Percentiles rank a stretch among this genome's conserved stretches.
phyloP scores from a whole-genome alignment of 2,329 filamentous ascomycete genomes.

The Lachnellula subtilissima region DNA sequence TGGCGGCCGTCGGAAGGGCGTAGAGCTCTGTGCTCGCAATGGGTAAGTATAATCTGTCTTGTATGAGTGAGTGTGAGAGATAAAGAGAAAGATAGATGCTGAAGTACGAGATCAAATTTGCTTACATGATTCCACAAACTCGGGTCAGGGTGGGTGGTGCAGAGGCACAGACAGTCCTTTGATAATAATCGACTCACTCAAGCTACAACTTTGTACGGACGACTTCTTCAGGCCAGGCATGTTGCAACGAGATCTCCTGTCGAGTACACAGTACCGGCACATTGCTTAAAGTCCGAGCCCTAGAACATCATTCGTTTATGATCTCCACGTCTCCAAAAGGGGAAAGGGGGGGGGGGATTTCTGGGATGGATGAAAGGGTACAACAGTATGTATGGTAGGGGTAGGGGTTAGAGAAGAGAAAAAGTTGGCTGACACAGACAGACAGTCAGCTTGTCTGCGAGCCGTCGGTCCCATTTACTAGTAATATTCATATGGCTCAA shows the following conservation, averaged over 20 bases:
- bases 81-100: neutral
- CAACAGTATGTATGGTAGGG: neutral
- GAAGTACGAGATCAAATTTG: conserved; percentile 4
- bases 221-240: neutral
- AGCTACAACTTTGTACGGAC: neutral
- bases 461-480: conserved; percentile 2
- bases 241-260: neutral
- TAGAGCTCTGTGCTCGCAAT: conserved; percentile 8
- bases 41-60: conserved; percentile 6
- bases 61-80: neutral
- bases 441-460: neutral
- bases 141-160: neutral
- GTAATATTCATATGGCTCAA: neutral
- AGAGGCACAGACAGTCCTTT: conserved; percentile 1
- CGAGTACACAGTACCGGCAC: conserved; percentile 6
- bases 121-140: conserved; percentile 21
- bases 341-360: neutral
- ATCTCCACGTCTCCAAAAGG: neutral
- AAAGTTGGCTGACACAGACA: neutral
- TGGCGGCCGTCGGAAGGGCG: conserved; percentile 1
- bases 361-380: neutral
- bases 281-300: conserved; percentile 12
- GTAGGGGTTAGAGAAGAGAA: neutral
- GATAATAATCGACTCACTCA: neutral
- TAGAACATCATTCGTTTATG: conserved; percentile 7